Percentiles rank a stretch among this genome's conserved stretches.
These are phyloP conservation scores for Quercus phellos DNA, from an alignment of 331 rosid species.

Conservation along the genomic window DNA sequence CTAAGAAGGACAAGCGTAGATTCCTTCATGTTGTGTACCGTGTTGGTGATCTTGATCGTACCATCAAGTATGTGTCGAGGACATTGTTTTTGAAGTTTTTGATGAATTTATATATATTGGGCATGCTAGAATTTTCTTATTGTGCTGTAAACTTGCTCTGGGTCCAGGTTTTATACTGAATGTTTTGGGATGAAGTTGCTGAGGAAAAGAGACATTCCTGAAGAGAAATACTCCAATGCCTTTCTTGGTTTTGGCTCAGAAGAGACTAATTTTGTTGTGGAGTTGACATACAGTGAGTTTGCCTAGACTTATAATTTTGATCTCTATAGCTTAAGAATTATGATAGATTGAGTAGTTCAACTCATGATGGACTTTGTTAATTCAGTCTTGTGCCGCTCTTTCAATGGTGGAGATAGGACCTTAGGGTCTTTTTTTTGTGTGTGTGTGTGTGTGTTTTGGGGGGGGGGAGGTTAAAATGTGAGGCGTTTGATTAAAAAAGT, in stretches of 20 bases:
- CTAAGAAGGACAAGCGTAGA: constrained; percentile 81
- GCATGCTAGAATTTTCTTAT: neutral
- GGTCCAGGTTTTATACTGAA: constrained; percentile 78
- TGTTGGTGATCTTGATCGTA: constrained; percentile 94
- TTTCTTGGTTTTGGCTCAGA: constrained; percentile 89
- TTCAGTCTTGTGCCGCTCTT: neutral
- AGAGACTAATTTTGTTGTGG: constrained; percentile 73
- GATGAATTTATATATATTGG: neutral
- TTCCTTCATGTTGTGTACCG: constrained; percentile 89
- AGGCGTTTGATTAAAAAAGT: too few relatives aligned
- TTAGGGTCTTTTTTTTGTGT: too few relatives aligned
- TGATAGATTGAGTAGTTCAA: constrained; percentile 7
- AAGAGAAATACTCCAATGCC: constrained; percentile 86
- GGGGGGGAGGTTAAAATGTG: too few relatives aligned
- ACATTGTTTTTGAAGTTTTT: constrained; percentile 2
- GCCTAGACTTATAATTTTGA: neutral
- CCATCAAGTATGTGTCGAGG: constrained; percentile 59
- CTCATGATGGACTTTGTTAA: neutral
- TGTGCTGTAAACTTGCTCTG: neutral
- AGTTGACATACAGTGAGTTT: constrained; percentile 76
- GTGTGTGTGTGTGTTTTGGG: neutral
- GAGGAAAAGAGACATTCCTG: constrained; percentile 80
- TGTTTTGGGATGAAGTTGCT: constrained; percentile 76
- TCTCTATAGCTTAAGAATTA: neutral
- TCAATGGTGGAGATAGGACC: too few relatives aligned